Percentiles rank a stretch among this genome's conserved stretches.
phyloP scores from a whole-genome alignment of 2,329 filamentous ascomycete species.

The Torrubiella hemipterigena region DNA sequence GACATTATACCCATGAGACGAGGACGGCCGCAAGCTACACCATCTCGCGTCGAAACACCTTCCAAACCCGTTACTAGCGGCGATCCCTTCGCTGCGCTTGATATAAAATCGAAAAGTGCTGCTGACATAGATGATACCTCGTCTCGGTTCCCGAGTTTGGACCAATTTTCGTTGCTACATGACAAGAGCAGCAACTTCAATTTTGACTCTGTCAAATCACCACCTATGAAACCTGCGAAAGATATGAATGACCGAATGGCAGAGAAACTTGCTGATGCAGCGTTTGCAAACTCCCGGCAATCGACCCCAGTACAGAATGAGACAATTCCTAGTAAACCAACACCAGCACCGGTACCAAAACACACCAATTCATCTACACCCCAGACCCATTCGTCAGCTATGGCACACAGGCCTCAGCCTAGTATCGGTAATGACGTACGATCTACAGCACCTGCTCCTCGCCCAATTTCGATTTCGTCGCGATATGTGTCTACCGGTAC shows the following conservation, averaged over 20 bases:
- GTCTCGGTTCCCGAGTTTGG: conserved; percentile 74
- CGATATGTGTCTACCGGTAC: conserved; percentile 54
- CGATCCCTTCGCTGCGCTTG: conserved; percentile 86
- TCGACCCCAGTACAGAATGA: not conserved
- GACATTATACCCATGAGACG: conserved; percentile 91
- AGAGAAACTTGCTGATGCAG: conserved; percentile 72
- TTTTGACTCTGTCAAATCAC: conserved; percentile 51
- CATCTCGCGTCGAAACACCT: conserved; percentile 14
- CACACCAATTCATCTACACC: no score
- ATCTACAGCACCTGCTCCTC: conserved; percentile 13
- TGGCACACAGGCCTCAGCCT: not conserved
- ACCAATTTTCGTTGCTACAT: conserved; percentile 84
- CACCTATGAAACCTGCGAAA: conserved; percentile 35
- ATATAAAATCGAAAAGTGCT: conserved; percentile 40
- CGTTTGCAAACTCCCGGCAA: conserved; percentile 46
- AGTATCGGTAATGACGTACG: not conserved
- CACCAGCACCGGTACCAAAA: conserved; percentile 11
- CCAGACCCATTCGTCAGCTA: no score
- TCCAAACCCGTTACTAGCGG: conserved; percentile 46
- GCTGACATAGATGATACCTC: conserved; percentile 63
- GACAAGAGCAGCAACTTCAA: conserved; percentile 77
- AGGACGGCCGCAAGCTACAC: conserved; percentile 47
- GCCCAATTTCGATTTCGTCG: conserved; percentile 8
- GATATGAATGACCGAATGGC: conserved; percentile 53
- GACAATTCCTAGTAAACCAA: conserved; percentile 6